These are phyloP conservation scores for Entomortierella chlamydospora DNA, from an alignment of 192 early-diverging fungal genomes.

Conservation along the genomic window DNA sequence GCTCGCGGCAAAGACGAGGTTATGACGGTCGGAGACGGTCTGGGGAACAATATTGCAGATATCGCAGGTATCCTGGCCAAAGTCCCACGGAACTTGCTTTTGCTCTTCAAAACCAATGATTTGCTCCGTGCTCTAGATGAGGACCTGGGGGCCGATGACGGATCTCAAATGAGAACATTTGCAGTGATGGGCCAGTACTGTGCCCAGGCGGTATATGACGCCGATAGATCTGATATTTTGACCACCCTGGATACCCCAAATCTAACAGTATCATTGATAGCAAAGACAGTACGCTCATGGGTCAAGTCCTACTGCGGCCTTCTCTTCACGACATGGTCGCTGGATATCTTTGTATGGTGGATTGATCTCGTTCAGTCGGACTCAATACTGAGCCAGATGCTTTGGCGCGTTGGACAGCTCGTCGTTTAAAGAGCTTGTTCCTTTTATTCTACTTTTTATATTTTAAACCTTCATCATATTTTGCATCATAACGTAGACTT, in stretches of 20 bases:
- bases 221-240: constrained; percentile 13
- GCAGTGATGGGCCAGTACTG: constrained; percentile 55
- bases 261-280: constrained; percentile 6
- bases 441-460: constrained; percentile 6
- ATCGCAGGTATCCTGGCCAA: constrained; percentile 85
- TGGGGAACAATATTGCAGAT: constrained; percentile 56
- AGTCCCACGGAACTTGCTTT: constrained; percentile 85
- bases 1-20: constrained; percentile 47
- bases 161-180: constrained; percentile 54
- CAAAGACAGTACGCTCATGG: constrained; percentile 22
- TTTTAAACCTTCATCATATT: neutral
- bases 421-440: neutral
- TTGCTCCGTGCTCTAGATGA: constrained; percentile 80
- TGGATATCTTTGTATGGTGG: constrained; percentile 51
- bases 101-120: constrained; percentile 95
- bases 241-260: neutral
- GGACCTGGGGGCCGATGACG: constrained; percentile 53
- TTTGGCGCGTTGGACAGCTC: constrained; percentile 2
- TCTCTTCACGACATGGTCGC: constrained; percentile 19
- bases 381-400: constrained; percentile 5
- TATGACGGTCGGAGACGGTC: constrained; percentile 47
- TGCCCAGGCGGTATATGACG: constrained; percentile 42
- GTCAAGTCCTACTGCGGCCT: constrained; percentile 28
- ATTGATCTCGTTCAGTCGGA: constrained; percentile 37
- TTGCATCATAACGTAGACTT: neutral